These are phyloP conservation scores for Polychaeton citri DNA, from an alignment of 2,329 filamentous ascomycete genomes.

Conservation along the genomic window DNA sequence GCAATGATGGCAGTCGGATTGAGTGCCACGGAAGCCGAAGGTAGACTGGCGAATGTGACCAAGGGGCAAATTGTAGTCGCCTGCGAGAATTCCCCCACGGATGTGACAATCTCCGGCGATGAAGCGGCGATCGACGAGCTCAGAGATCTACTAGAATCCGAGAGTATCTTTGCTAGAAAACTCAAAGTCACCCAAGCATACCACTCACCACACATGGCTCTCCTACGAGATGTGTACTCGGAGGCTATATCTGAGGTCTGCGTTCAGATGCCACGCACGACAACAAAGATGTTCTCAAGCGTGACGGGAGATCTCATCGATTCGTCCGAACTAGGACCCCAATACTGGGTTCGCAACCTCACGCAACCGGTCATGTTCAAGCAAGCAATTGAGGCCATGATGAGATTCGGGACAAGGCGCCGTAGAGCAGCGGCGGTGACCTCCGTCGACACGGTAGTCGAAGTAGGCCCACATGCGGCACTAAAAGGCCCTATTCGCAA, in stretches of 20 bases:
- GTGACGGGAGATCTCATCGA: neutral
- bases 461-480: neutral
- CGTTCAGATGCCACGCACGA: too few species aligned
- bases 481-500: neutral
- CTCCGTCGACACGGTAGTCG: neutral
- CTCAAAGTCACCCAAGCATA: slow-evolving; percentile 31
- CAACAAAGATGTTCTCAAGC: neutral
- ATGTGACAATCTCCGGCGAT: slow-evolving; percentile 35
- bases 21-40: neutral
- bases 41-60: neutral
- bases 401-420: neutral
- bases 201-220: slow-evolving; percentile 29
- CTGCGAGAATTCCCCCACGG: slow-evolving; percentile 25
- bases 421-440: neutral
- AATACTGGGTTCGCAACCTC: neutral
- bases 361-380: neutral
- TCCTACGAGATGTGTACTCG: too few species aligned
- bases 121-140: slow-evolving; percentile 21
- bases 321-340: neutral
- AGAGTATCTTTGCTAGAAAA: slow-evolving; percentile 25
- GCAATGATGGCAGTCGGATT: neutral
- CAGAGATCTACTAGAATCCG: slow-evolving; percentile 18
- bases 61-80: neutral
- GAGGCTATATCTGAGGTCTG: too few species aligned
- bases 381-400: neutral